Conservation (phyloP, 225 moss, liverwort and hornwort species). For the Climacium dendroides region DNA sequence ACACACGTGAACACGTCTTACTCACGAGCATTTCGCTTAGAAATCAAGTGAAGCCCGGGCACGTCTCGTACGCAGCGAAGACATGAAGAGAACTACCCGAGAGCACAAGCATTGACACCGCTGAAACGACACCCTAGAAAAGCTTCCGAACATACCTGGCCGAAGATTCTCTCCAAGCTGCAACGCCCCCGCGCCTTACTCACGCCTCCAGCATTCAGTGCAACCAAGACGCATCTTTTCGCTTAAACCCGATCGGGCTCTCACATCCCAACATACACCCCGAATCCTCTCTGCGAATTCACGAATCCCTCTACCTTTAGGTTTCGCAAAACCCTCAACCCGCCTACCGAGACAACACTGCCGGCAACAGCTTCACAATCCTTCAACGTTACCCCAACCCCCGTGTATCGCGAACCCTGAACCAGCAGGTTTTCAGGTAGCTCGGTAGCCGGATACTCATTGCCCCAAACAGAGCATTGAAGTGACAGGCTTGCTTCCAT, state of each 20-base stretch:
- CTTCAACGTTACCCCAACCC: neutral
- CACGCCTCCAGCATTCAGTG: neutral
- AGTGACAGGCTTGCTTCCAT: neutral
- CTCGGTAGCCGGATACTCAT: neutral
- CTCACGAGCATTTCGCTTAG: neutral
- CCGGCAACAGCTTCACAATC: neutral
- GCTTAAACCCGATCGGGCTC: neutral
- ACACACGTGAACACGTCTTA: neutral
- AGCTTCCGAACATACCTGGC: constrained; percentile 2
- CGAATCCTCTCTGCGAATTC: neutral
- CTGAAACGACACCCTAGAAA: neutral
- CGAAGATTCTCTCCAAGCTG: neutral
- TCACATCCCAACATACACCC: neutral
- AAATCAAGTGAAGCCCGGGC: neutral
- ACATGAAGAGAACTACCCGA: neutral
- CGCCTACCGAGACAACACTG: neutral
- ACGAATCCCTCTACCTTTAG: neutral
- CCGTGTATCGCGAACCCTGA: neutral
- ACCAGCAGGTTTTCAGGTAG: neutral
- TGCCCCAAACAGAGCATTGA: neutral
- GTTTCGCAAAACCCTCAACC: neutral
- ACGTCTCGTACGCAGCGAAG: neutral
- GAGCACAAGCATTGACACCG: neutral
- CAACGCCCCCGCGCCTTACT: neutral
- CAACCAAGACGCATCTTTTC: neutral